Evolutionary conservation across 306 rosid species (phyloP), one percentile per base, ranked within the genome.

Genomic region (Prosopis cineraria): DNA sequence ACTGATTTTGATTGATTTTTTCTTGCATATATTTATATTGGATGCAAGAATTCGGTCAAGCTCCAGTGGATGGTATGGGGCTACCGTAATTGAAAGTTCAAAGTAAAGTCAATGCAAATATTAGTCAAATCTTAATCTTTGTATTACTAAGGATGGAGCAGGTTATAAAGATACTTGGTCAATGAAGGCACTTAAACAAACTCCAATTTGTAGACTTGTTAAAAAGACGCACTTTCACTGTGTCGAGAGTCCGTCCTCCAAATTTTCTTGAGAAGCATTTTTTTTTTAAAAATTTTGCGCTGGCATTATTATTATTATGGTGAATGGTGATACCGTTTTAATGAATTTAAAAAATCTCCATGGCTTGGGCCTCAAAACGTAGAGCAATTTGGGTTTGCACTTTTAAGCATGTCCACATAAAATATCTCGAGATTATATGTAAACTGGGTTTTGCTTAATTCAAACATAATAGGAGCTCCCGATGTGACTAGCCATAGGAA

Each of bases 21-120:
- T 30, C 20, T 14, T 6, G 11, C 16, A 1, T 19, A 1, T 19
- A n/a, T 50, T 50, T 19, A 47, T 17, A 20, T 16, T 4, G 36
- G 27, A 58, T n/a, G 40, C 11, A 60, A 60, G 40, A 29, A 30
- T 74, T 62, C 52, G 66, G 83, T 83, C 80, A 78, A 78, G 73
- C 44, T 63, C 83, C 80, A 68, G 59, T 52, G 59, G 27, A 52
- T 77, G 45, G 70, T 34, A 43, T 63, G 27, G 17, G 31, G 76
- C 20, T 25, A 29, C 25, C 67, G 2, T 2, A 37, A 24, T 29
- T 74, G 45, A 50, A 68, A 37, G 25, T 68, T 68, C 62, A 67
- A 62, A 68, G 69, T 14, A 30, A 55, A 62, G 78, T 79, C 83
- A 83, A 79, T 53, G 16, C 50, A 45, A 70, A 37, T 19, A 33